Percentiles rank a stretch among this genome's conserved stretches.
phyloP scores from a whole-genome alignment of 2,329 filamentous ascomycete species.

The Cordyceps militaris region DNA sequence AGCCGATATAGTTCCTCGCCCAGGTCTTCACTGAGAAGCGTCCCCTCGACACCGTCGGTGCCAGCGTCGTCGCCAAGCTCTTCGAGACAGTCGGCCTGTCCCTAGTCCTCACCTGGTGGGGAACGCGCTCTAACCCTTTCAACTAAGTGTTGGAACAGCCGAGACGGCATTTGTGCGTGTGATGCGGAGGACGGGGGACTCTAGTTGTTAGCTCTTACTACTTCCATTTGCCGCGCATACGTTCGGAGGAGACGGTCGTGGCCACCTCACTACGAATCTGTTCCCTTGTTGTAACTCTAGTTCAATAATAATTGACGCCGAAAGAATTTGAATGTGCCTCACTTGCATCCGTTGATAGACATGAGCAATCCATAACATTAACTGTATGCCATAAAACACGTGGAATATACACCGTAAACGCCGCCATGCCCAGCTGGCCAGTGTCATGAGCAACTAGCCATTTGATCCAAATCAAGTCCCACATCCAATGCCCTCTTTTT shows the following conservation, averaged over 20 bases:
- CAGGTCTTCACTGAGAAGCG: conserved; percentile 89
- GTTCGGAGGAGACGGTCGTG: neutral
- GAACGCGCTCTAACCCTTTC: conserved; percentile 89
- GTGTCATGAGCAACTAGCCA: conserved; percentile 10
- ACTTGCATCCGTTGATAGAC: neutral
- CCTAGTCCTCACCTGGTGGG: conserved; percentile 95
- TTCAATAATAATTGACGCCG: conserved; percentile 8
- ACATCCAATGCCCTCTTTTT: conserved; percentile 22
- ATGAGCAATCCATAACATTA: conserved; percentile 3
- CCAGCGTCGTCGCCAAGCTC: conserved; percentile 75
- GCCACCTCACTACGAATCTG: conserved; percentile 1
- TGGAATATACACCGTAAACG: conserved; percentile 16
- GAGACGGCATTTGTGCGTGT: conserved; percentile 3
- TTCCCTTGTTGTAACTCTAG: conserved; percentile 10
- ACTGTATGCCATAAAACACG: conserved; percentile 10
- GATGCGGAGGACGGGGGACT: neutral
- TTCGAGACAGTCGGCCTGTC: conserved; percentile 91
- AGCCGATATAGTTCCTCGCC: conserved; percentile 60
- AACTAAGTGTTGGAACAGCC: conserved; percentile 44
- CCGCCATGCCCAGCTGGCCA: conserved; percentile 30
- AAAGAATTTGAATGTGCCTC: neutral
- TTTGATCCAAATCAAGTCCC: conserved; percentile 22
- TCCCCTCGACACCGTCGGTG: conserved; percentile 80
- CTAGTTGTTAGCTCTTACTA: neutral
- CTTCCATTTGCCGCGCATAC: neutral